A percentile compares a stretch with the other conserved stretches of the same genome.
Conservation (phyloP, 2,329 filamentous ascomycete species). For the Bipolaris zeicola region DNA sequence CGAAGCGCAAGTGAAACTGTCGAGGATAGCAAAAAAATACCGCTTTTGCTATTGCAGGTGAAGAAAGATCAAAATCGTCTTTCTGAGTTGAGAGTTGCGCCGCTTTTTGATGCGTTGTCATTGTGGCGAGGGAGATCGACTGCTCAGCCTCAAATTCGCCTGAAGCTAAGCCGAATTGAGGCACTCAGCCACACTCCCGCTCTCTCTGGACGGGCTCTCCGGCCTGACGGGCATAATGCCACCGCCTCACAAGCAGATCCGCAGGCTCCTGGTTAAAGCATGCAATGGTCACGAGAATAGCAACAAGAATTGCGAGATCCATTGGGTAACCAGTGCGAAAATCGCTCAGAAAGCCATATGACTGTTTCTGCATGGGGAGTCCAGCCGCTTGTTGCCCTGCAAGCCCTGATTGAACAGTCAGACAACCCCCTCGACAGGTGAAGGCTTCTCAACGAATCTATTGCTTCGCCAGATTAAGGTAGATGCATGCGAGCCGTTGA, state of each 20-base stretch:
- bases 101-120: slow-evolving; percentile 41
- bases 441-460: slow-evolving; percentile 30
- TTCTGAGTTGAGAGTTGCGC: slow-evolving; percentile 19
- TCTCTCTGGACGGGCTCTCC: slow-evolving; percentile 34
- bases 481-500: slow-evolving; percentile 34
- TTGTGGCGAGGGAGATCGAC: slow-evolving; percentile 37
- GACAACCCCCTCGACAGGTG: slow-evolving; percentile 22
- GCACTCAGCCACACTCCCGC: slow-evolving; percentile 43
- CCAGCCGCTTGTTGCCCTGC: slow-evolving; percentile 28
- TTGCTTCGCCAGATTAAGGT: slow-evolving; percentile 27
- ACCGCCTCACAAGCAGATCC: slow-evolving; percentile 23
- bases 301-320: slow-evolving; percentile 23
- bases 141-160: slow-evolving; percentile 41
- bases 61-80: slow-evolving; percentile 3
- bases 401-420: slow-evolving; percentile 38
- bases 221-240: slow-evolving; percentile 21
- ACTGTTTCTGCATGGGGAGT: slow-evolving; percentile 37
- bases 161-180: slow-evolving; percentile 28
- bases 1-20: slow-evolving; percentile 31
- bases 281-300: slow-evolving; percentile 39
- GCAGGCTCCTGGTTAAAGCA: slow-evolving; percentile 19
- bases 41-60: slow-evolving; percentile 15
- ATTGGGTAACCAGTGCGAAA: slow-evolving; percentile 31
- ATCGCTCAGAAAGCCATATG: slow-evolving; percentile 33
- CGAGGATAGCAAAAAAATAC: slow-evolving; percentile 22